phyloP scores from a whole-genome alignment of 2,329 filamentous ascomycete genomes.

The Chrysoporthe cubensis region DNA sequence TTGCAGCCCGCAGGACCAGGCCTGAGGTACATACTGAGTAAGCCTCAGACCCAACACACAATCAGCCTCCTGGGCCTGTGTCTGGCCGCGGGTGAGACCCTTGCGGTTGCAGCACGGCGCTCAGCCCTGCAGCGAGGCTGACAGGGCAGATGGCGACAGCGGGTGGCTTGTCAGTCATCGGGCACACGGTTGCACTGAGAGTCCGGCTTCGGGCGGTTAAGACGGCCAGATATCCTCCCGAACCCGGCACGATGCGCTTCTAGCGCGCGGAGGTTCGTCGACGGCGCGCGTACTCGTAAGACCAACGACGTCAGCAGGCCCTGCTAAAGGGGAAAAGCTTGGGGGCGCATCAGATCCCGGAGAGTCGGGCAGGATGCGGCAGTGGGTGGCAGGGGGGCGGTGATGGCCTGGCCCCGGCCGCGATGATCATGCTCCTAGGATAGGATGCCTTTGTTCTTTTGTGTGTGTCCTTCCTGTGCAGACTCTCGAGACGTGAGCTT shows the following conservation, averaged over 20 bases:
- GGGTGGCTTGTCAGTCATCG: background rate
- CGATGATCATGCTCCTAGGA: background rate
- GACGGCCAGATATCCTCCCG: background rate
- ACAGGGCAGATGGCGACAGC: background rate
- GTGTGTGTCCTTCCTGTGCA: background rate
- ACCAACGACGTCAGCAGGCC: conserved; percentile 8
- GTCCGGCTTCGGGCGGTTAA: background rate
- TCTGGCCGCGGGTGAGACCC: conserved; percentile 8
- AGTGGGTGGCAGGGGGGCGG: background rate
- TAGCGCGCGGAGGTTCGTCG: background rate
- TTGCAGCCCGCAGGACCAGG: background rate
- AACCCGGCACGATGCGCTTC: background rate
- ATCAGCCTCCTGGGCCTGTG: conserved; percentile 10
- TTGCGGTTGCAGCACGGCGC: background rate
- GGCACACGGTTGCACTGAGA: background rate
- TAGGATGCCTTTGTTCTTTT: background rate
- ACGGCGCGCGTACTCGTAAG: background rate
- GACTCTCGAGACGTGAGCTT: conserved; percentile 1
- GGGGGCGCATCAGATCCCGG: too few relatives aligned
- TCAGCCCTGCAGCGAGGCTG: conserved; percentile 13
- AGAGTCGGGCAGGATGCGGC: too few relatives aligned
- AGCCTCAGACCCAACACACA: conserved; percentile 12
- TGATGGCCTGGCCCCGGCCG: background rate
- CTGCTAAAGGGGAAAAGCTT: too few relatives aligned
- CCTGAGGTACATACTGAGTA: background rate